These are phyloP conservation scores for Tolypocladium nubicola DNA, from an alignment of 2,329 filamentous ascomycete genomes.

Conservation along the genomic window DNA sequence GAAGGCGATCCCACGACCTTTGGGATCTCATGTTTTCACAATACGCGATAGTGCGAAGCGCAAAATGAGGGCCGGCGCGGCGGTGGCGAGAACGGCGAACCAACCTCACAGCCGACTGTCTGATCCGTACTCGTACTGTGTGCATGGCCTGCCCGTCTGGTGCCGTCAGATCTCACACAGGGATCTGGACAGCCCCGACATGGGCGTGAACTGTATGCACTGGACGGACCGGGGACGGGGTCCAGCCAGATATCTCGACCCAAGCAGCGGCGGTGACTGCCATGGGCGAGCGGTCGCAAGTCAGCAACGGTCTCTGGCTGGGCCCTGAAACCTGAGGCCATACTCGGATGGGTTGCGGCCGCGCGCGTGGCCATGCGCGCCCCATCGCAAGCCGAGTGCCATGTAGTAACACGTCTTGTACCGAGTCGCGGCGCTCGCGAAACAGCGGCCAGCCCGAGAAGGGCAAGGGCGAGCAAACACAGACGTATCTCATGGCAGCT, in stretches of 20 bases:
- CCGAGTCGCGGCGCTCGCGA: neutral
- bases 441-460: neutral
- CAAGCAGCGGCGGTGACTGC: neutral
- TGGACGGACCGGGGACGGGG: neutral
- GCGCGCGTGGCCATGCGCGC: neutral
- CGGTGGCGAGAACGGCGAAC: neutral
- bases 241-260: neutral
- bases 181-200: neutral
- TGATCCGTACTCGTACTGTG: neutral
- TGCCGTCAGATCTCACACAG: neutral
- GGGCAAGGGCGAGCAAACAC: neutral
- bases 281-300: neutral
- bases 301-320: neutral
- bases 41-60: neutral
- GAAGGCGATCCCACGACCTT: neutral
- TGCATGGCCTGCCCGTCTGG: no score
- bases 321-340: neutral
- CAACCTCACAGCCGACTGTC: neutral
- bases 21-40: neutral
- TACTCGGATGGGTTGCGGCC: neutral
- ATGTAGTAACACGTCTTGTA: neutral
- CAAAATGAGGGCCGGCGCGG: neutral
- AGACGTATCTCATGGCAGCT: neutral
- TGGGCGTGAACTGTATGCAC: neutral
- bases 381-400: neutral